Base-by-base conservation (phyloP, 306 rosid species). In the Cucurbita moschata region DNA sequence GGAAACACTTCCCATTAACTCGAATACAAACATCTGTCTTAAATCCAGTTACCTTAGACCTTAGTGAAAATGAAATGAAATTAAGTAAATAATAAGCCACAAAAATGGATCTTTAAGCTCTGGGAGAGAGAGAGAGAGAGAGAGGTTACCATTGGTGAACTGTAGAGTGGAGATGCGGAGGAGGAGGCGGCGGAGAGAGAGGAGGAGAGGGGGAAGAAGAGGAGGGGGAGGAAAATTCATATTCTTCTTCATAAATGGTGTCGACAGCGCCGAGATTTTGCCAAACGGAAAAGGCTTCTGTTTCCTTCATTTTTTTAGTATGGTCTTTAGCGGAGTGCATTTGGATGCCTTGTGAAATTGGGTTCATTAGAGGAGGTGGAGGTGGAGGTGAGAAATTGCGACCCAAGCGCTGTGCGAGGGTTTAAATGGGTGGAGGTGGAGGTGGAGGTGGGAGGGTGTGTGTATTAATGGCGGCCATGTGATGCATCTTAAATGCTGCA, bases 221-320 rank as follows among this genome's bases (percentile, higher is more conserved):
- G n/a, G 90, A 63, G 12, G 91, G 81, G 18, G 91, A 82, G 18
- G 89, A 88, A 50, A 80, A 83, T 26, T 88, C 90, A 49, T 53
- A 82, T 61, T 87, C 94, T 78, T 92, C 96, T 44, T 92, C 98
- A 71, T 90, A 84, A 66, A 92, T 92, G 73, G 98, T 92, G 16
- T 88, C 89, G 49, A 92, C 95, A 8, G 79, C 64, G 3, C 86
- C 87, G 19, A 88, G 79, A 68, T 85, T 84, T 71, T 83, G 76
- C 92, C 89, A 81, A 52, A 68, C 81, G 76, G 61, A 55, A 56
- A 73, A 38, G 1, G 9, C 13, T 1, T 73, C 66, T 44, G 37
- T 79, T 77, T 62, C 69, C 50, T 62, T 67, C n/a, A 14, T 47
- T 2, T 39, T 72, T 18, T 56, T 50, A n/a, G 54, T 50, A 4